A percentile compares a stretch with the other conserved stretches of the same genome.
phyloP scores from a whole-genome alignment of 2,329 filamentous ascomycete genomes.

The Sordariomycetes sp. region DNA sequence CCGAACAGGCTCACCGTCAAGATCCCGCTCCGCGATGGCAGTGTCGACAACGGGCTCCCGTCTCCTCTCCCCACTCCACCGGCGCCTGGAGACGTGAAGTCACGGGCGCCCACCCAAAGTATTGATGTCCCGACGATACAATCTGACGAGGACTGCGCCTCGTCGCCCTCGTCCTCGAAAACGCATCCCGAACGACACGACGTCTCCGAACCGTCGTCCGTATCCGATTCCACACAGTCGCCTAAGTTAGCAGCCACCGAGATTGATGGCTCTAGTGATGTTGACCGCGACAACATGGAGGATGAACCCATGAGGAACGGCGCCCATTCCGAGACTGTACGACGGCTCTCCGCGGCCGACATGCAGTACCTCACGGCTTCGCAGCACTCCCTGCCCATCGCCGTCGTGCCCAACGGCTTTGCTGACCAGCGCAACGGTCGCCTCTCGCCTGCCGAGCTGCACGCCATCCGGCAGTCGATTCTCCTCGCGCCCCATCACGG shows the following conservation, averaged over 20 bases:
- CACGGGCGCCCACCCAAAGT: not conserved
- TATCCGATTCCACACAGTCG: conserved; percentile 11
- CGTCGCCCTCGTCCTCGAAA: conserved; percentile 13
- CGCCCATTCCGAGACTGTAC: conserved; percentile 27
- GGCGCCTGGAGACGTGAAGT: not conserved
- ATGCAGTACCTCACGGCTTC: conserved; percentile 44
- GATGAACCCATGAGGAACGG: conserved; percentile 10
- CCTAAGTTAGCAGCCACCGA: not conserved
- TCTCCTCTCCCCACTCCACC: not conserved
- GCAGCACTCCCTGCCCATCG: conserved; percentile 44
- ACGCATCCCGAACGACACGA: conserved; percentile 9
- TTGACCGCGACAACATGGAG: not conserved
- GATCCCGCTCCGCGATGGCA: not conserved
- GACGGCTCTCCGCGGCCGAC: conserved; percentile 42
- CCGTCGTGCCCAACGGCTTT: conserved; percentile 16
- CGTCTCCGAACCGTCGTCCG: conserved; percentile 14
- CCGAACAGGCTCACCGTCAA: not conserved
- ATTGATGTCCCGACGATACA: conserved; percentile 10
- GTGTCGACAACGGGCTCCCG: not conserved
- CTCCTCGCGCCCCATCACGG: not conserved
- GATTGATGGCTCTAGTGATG: not conserved
- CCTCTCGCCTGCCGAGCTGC: conserved; percentile 4
- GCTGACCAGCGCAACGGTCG: conserved; percentile 14
- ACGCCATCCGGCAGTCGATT: conserved; percentile 16
- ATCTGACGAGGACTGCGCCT: conserved; percentile 17